Percentiles rank a stretch among this genome's conserved stretches.
Evolutionary conservation across 179 eudicot species (phyloP).

Genomic region (Carnegiea gigantea): DNA sequence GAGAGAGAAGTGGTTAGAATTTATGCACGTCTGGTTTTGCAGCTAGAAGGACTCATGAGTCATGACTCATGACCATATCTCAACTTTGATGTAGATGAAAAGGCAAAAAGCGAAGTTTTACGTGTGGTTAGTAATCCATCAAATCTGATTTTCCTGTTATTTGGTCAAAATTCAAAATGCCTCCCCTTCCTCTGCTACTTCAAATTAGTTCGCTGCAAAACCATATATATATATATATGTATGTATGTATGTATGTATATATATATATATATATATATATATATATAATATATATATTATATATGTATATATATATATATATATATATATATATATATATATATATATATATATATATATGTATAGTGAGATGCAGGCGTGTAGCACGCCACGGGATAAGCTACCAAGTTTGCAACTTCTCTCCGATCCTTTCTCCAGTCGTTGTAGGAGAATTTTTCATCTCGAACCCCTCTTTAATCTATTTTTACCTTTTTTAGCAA

Average conservation of each 20-base stretch:
- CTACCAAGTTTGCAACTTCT: not conserved
- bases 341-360: too few species aligned
- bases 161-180: too few species aligned
- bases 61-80: not conserved
- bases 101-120: not conserved
- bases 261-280: too few species aligned
- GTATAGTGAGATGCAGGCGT: too few species aligned
- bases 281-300: too few species aligned
- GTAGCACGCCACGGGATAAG: slow-evolving; percentile 4
- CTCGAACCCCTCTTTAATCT: not conserved
- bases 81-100: not conserved
- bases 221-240: not conserved
- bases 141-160: not conserved
- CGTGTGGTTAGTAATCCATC: not conserved
- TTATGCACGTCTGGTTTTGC: not conserved
- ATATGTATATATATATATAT: too few species aligned
- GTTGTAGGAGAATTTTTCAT: not conserved
- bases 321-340: too few species aligned
- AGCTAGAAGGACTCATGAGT: not conserved
- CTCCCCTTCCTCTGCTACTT: not conserved
- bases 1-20: not conserved
- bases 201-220: not conserved
- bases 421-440: not conserved
- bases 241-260: too few species aligned
- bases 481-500: too few species aligned